phyloP scores from a whole-genome alignment of 2,329 filamentous ascomycete species.

The Fusarium torulosum region DNA sequence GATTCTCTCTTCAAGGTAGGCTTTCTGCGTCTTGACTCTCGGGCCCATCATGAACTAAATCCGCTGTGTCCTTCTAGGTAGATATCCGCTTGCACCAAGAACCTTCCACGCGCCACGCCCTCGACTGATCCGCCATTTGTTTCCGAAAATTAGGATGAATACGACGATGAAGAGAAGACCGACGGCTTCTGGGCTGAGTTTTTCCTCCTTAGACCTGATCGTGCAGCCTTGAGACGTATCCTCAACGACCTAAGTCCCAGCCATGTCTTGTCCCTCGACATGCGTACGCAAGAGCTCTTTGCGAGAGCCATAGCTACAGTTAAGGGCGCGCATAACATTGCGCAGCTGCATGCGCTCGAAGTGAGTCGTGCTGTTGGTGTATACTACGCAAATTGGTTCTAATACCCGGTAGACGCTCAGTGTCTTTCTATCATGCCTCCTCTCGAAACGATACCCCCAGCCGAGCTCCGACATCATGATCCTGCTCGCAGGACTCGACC shows the following conservation, averaged over 20 bases:
- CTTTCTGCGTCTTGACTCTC: conserved; percentile 21
- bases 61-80: conserved; percentile 44
- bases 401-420: conserved; percentile 77
- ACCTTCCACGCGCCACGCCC: conserved; percentile 34
- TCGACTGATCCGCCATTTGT: conserved; percentile 48
- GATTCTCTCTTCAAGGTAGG: conserved; percentile 81
- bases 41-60: conserved; percentile 38
- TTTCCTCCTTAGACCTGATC: conserved; percentile 88
- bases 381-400: conserved; percentile 54
- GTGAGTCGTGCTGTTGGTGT: conserved; percentile 63
- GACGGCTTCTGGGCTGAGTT: conserved; percentile 98
- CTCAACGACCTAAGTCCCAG: conserved; percentile 79
- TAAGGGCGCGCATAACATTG: conserved; percentile 69
- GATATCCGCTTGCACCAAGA: conserved; percentile 29
- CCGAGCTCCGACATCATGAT: conserved; percentile 95
- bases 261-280: conserved; percentile 81
- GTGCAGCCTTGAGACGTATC: conserved; percentile 73
- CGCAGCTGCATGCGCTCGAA: conserved; percentile 85
- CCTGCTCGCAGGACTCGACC: conserved; percentile 87
- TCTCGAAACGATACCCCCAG: conserved; percentile 93
- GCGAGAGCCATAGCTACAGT: conserved; percentile 76
- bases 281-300: conserved; percentile 84
- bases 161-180: conserved; percentile 75
- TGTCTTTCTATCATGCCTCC: conserved; percentile 83
- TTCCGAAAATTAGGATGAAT: conserved; percentile 65